Evolutionary conservation across 768 basidiomycete species (phyloP).

Genomic region (Filobasidium floriforme): DNA sequence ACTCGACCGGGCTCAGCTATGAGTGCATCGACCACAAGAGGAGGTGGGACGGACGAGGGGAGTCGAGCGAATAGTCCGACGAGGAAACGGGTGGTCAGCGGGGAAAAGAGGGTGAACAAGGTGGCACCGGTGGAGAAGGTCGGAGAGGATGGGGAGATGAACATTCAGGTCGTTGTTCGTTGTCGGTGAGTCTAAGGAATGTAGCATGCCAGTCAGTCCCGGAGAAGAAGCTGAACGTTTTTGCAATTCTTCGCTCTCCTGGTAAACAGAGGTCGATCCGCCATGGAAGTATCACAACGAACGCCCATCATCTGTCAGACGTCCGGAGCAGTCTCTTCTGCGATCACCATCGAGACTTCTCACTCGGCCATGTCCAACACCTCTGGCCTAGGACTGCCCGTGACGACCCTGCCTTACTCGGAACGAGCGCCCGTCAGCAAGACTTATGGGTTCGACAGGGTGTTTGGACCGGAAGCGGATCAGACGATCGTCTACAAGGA

Average conservation of each 20-base stretch:
- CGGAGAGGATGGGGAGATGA: conserved; percentile 55
- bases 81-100: conserved; percentile 9
- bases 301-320: conserved; percentile 81
- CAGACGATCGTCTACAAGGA: conserved; percentile 89
- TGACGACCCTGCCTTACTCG: conserved; percentile 39
- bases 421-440: conserved; percentile 35
- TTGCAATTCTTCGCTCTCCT: neutral
- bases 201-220: neutral
- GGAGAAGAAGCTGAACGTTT: neutral
- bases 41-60: conserved; percentile 9
- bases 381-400: conserved; percentile 31
- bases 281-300: conserved; percentile 73
- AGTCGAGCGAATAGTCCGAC: conserved; percentile 20
- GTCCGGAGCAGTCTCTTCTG: conserved; percentile 63
- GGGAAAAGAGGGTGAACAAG: conserved; percentile 23
- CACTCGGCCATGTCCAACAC: conserved; percentile 26
- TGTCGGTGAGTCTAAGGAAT: conserved; percentile 55
- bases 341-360: conserved; percentile 68
- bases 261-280: conserved; percentile 55
- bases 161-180: conserved; percentile 89
- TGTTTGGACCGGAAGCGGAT: conserved; percentile 94
- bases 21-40: conserved; percentile 26
- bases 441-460: conserved; percentile 89
- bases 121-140: conserved; percentile 17
- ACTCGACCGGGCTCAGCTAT: conserved; percentile 30